These are phyloP conservation scores for Prunus fruticosa DNA, from an alignment of 306 rosid species.

Conservation along the genomic window DNA sequence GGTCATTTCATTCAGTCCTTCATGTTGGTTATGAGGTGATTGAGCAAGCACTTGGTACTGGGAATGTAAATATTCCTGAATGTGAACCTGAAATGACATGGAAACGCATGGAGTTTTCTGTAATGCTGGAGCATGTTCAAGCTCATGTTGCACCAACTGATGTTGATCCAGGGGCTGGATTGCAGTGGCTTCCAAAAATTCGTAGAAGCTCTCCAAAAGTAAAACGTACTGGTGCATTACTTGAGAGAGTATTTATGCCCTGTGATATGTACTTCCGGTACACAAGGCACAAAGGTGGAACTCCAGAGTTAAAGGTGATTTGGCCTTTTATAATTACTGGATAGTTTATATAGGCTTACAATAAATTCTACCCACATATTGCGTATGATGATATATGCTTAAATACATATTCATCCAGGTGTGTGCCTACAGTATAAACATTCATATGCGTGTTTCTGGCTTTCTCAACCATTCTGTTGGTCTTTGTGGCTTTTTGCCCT, in stretches of 20 bases:
- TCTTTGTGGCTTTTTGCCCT: too few species aligned
- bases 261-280: conserved; percentile 93
- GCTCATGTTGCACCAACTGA: conserved; percentile 99
- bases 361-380: not conserved
- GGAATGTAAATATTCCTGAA: conserved; percentile 58
- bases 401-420: not conserved
- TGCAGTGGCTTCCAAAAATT: conserved; percentile 99
- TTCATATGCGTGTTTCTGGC: not conserved
- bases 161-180: conserved; percentile 99
- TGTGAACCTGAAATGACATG: conserved; percentile 94
- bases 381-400: not conserved
- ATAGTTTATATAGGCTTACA: not conserved
- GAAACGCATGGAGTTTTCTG: conserved; percentile 88
- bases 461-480: too few species aligned
- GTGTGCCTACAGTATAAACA: not conserved
- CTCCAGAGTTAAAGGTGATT: conserved; percentile 83
- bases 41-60: conserved; percentile 82
- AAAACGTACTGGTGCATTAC: conserved; percentile 98
- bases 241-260: conserved; percentile 99
- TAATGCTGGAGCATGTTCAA: conserved; percentile 95
- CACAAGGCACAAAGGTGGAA: conserved; percentile 98
- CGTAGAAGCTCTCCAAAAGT: conserved; percentile 95
- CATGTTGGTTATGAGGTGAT: conserved; percentile 92
- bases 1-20: conserved; percentile 93
- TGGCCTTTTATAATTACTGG: not conserved